These are phyloP conservation scores for Huntiella decipiens DNA, from an alignment of 2,329 filamentous ascomycete species.

Conservation along the genomic window DNA sequence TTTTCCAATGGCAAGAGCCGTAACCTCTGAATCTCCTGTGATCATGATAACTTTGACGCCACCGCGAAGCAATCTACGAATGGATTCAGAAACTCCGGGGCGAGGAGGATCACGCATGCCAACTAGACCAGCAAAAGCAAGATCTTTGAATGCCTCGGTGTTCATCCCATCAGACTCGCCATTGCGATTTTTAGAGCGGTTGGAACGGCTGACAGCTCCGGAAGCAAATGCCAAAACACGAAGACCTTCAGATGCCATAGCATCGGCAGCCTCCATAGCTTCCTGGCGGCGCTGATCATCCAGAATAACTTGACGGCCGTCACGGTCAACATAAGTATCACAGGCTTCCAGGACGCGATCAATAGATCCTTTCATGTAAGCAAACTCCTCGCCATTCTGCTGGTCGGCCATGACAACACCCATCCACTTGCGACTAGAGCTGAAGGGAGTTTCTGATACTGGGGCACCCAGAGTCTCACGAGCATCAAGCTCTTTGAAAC, in stretches of 20 bases:
- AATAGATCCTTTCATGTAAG: constrained; percentile 88
- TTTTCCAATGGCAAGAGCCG: constrained; percentile 79
- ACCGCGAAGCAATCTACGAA: constrained; percentile 75
- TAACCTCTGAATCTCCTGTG: constrained; percentile 88
- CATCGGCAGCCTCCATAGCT: constrained; percentile 60
- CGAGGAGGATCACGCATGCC: constrained; percentile 95
- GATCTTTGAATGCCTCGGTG: constrained; percentile 61
- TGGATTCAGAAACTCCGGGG: constrained; percentile 74
- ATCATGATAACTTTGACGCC: constrained; percentile 99
- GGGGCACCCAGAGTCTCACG: constrained; percentile 70
- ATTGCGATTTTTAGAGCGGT: constrained; percentile 15
- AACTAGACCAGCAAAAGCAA: constrained; percentile 80
- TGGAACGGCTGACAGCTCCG: constrained; percentile 42
- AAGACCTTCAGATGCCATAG: constrained; percentile 75
- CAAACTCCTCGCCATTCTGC: constrained; percentile 51
- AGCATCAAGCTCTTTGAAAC: constrained; percentile 79
- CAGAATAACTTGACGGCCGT: constrained; percentile 70
- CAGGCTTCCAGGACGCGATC: constrained; percentile 74
- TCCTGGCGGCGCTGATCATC: constrained; percentile 58
- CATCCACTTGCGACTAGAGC: constrained; percentile 98
- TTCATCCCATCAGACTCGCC: constrained; percentile 29
- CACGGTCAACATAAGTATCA: constrained; percentile 72
- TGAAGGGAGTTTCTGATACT: constrained; percentile 78
- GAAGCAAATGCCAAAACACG: constrained; percentile 88
- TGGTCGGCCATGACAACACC: constrained; percentile 62